Evolutionary conservation across 2,329 filamentous ascomycete genomes (phyloP).

Genomic region (Sporothrix schenckii): DNA sequence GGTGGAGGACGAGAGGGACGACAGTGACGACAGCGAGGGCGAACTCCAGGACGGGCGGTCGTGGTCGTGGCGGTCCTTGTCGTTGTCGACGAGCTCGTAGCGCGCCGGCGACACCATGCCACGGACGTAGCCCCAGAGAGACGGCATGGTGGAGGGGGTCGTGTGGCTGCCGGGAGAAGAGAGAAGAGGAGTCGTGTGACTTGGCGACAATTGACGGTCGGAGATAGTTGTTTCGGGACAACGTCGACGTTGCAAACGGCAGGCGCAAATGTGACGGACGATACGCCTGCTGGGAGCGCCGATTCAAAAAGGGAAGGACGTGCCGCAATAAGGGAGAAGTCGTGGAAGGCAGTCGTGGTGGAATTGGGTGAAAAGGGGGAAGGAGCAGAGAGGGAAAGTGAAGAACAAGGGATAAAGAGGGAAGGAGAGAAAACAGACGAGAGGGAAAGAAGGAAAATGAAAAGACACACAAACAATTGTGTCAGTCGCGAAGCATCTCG

Average conservation of each 20-base stretch:
- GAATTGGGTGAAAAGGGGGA: background rate
- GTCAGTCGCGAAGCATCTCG: background rate
- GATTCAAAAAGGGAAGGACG: conserved; percentile 9
- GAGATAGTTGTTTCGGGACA: background rate
- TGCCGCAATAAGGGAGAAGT: background rate
- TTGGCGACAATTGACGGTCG: background rate
- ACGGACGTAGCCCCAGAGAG: conserved; percentile 18
- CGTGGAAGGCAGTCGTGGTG: background rate
- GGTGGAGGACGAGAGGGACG: conserved; percentile 2
- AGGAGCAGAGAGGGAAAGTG: background rate
- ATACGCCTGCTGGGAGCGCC: background rate
- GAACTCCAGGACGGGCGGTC: conserved; percentile 13
- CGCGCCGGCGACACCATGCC: conserved; percentile 8
- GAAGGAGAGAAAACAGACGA: background rate
- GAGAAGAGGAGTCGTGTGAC: background rate
- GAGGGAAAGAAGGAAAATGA: background rate
- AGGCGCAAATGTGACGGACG: background rate
- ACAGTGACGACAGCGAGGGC: conserved; percentile 12
- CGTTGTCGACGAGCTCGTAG: conserved; percentile 4
- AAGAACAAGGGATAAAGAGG: background rate
- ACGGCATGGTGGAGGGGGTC: background rate
- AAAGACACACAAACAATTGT: background rate
- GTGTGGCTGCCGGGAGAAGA: background rate
- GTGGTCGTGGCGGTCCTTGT: background rate
- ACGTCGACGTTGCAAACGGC: background rate